These are phyloP conservation scores for Pseudomonodictys pantanalensis DNA, from an alignment of 495 filamentous ascomycete species.

Conservation along the genomic window DNA sequence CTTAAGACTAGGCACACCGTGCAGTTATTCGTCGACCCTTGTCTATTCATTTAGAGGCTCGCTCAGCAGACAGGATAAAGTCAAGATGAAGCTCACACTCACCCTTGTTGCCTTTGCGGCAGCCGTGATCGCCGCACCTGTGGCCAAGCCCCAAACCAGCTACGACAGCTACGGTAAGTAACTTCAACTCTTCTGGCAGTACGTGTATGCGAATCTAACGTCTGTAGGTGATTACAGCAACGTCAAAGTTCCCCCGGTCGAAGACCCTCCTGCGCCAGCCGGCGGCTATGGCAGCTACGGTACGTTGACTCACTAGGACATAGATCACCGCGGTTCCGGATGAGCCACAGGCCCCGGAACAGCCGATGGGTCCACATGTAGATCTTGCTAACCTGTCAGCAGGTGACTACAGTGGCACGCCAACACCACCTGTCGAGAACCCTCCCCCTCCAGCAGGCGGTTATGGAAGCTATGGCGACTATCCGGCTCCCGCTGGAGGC, in stretches of 20 bases:
- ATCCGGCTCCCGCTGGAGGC: background rate
- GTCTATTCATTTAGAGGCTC: too few species aligned
- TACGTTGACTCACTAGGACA: background rate
- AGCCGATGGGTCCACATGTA: too few species aligned
- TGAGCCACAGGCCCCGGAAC: too few species aligned
- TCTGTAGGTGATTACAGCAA: background rate
- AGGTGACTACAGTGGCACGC: background rate
- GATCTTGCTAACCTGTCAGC: background rate
- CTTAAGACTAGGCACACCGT: too few species aligned
- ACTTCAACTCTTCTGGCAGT: background rate
- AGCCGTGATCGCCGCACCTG: too few species aligned
- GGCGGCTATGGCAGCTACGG: constrained; percentile 7
- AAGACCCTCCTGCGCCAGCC: background rate
- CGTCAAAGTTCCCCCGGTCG: background rate
- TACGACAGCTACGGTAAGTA: constrained; percentile 11
- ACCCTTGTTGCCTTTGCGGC: constrained; percentile 1
- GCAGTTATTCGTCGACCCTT: too few species aligned
- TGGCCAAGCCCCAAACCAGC: background rate
- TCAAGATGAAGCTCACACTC: constrained; percentile 10
- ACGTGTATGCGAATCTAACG: background rate
- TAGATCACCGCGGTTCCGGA: background rate
- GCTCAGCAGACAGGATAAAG: background rate
- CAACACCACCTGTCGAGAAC: background rate
- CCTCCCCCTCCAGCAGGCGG: background rate
- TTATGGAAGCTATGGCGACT: constrained; percentile 6